Evolutionary conservation across 495 filamentous ascomycete genomes (phyloP).

Genomic region (Articulospora tetracladia): DNA sequence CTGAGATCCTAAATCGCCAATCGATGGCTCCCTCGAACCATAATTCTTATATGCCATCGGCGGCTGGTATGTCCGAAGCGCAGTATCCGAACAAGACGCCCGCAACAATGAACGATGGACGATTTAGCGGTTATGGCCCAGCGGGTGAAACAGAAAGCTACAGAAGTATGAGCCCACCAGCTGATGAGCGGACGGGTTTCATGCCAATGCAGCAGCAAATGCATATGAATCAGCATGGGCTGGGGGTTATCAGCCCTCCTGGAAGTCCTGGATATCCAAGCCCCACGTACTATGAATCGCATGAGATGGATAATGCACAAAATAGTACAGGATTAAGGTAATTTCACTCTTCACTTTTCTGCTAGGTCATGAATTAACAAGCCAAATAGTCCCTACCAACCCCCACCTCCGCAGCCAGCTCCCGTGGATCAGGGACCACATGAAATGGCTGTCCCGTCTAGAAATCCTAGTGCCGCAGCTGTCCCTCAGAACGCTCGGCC

Average conservation of each 20-base stretch:
- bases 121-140: neutral
- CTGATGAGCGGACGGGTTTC: conserved; percentile 15
- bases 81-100: conserved; percentile 20
- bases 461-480: neutral
- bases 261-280: conserved; percentile 15
- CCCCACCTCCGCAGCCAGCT: neutral
- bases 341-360: neutral
- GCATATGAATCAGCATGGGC: neutral
- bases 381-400: conserved; percentile 8
- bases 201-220: conserved; percentile 11
- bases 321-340: neutral
- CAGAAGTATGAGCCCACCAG: conserved; percentile 17
- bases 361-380: neutral
- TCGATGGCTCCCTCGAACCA: neutral
- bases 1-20: conserved; percentile 10
- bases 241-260: conserved; percentile 3
- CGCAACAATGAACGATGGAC: neutral
- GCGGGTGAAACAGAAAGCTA: conserved; percentile 11
- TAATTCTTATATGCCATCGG: conserved; percentile 15
- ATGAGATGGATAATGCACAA: conserved; percentile 16
- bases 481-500: neutral
- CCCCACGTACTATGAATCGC: conserved; percentile 12
- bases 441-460: conserved; percentile 5
- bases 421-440: neutral
- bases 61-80: conserved; percentile 14